Evolutionary conservation across 805 yeast species (phyloP), one percentile per base, ranked within the genome.

Genomic region (Candida endomychidarum): DNA sequence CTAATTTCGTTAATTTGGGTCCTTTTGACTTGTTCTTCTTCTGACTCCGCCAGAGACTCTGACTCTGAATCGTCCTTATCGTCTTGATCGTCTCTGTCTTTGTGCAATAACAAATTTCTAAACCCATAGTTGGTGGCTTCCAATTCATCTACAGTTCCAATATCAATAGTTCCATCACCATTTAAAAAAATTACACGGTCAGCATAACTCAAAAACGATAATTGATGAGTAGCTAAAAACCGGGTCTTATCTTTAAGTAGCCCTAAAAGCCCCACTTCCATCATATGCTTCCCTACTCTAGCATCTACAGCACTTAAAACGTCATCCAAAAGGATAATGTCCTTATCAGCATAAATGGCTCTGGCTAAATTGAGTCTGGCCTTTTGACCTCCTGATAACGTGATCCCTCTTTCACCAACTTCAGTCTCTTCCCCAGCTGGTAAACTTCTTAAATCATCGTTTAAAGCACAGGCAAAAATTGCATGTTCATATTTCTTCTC

Each of bases 91-190:
- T 35, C 42, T 18, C 45, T 37, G 21, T 40, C 45, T 20, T 37
- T 39, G 11, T 33, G 58, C 11, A 56, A 45, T 51, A 61, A 50
- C 44, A 65, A 56, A 4, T 49, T 54, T 18, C 39, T 42, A 43
- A 60, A 65, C 5, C 53, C 61, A 4, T 39, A 33, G 43, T 60
- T 61, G 24, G 61, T 54, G 4, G 26, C 32, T 12, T 43, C 43
- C 41, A 68, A 58, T 34, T 66, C 63, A 2, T 52, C 43, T 10
- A 57, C 44, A 1, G 60, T 51, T 8, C 72, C 72, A 21, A 59
- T 60, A 41, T 68, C 73, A 28, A 62, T 57, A 4, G 65, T 45
- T 5, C 74, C 73, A 45, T 65, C 68, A 26, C 70, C 70, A 42
- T 63, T 65, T 44, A 67, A 57, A 38, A 58, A 42, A 6, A 46